Base-by-base conservation (phyloP, 805 yeast species). In the Kodamaea laetipori region DNA sequence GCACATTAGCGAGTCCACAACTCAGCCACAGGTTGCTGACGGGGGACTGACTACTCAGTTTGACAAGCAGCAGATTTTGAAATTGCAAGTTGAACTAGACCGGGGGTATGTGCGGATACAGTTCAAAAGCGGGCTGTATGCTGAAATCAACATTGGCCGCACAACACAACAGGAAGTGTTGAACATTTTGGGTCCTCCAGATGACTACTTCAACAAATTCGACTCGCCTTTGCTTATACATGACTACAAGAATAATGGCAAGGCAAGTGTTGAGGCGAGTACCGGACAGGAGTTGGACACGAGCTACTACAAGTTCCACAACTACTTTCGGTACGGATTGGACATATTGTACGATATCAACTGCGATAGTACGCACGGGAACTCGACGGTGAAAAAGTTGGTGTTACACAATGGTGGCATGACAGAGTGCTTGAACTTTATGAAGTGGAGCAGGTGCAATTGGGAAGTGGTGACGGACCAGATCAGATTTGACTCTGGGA, bases 121-220 rank as follows among this genome's bases (percentile, higher is more conserved):
- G 19, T 48, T 44, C 24, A 38, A 26, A 12, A 15, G 18, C 13
- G 37, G 39, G 3, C 10, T 19, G 2, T 49, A 24, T 13, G 35
- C 44, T 1, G 27, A 13, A 1, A 43, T 73, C 2, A 35, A 46
- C 4, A 56, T 80, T 3, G 79, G 80, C 0, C 34, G 54, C 24
- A 72, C 81, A 1, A 61, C 76, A 1, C 78, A 79, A 60, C 81
- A 76, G 48, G 76, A 73, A 16, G 59, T 78, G 0, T 49, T 80
- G 6, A 58, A 64, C 13, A 52, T 61, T 0, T 57, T 81, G 15
- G 86, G 86, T 0, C 80, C 82, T 1, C 85, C 86, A 0, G 78
- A 77, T 37, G 82, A 76, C 36, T 66, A 64, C 3, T 69, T 78
- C 47, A 60, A 66, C 46, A 75, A 74, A 48, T 66, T 67, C 39